phyloP scores from a whole-genome alignment of 73 alveolate species.

The Stentor coeruleus region DNA sequence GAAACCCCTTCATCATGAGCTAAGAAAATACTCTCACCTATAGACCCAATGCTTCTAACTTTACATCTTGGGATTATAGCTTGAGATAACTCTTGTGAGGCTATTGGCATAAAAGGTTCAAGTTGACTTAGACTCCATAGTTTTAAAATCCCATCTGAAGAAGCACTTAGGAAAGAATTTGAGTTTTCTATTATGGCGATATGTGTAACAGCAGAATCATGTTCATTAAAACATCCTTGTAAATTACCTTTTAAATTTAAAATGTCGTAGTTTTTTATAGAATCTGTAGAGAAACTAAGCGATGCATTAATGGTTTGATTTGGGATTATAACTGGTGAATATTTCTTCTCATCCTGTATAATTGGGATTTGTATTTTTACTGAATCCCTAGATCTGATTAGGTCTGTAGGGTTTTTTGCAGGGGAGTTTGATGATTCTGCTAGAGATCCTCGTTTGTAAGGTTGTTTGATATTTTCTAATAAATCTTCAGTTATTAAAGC shows the following conservation, averaged over 20 bases:
- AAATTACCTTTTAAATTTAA: neutral
- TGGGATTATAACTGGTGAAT: too few relatives aligned
- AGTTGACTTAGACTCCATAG: neutral
- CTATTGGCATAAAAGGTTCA: neutral
- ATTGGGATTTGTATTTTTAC: neutral
- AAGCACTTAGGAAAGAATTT: neutral
- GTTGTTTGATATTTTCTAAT: neutral
- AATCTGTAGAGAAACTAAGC: neutral
- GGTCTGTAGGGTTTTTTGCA: neutral
- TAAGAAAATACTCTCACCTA: neutral
- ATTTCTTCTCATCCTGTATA: neutral
- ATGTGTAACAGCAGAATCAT: neutral
- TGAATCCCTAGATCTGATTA: neutral
- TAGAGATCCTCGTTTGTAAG: neutral
- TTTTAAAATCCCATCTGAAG: neutral
- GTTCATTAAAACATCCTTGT: constrained; percentile 5
- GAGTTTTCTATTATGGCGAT: neutral
- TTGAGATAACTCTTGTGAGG: neutral
- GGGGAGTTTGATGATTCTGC: neutral
- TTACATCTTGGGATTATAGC: neutral
- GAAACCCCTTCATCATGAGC: neutral
- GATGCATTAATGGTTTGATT: neutral
- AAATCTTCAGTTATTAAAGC: neutral
- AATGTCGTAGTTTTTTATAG: neutral
- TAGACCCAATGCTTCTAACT: neutral